Conservation (phyloP, 2,329 filamentous ascomycete species). For the Colletotrichum kahawae region DNA sequence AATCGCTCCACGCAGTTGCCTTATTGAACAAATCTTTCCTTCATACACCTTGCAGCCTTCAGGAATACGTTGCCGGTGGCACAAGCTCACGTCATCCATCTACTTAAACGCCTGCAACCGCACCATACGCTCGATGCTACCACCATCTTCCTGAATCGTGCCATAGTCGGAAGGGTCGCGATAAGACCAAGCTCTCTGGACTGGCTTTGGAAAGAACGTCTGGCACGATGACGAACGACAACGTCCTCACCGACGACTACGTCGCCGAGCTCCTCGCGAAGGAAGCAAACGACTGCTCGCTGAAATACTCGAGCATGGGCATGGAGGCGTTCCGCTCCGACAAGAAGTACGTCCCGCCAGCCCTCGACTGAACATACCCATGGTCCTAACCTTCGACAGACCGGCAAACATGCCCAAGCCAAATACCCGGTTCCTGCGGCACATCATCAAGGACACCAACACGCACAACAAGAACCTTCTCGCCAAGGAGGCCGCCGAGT, state of each 20-base stretch:
- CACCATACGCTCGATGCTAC: neutral
- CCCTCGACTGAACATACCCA: neutral
- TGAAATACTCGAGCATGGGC: conserved; percentile 77
- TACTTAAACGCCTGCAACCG: neutral
- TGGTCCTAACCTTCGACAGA: conserved; percentile 42
- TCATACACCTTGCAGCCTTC: neutral
- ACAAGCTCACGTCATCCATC: neutral
- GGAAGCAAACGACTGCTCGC: conserved; percentile 76
- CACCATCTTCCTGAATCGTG: neutral
- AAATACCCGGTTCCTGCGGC: conserved; percentile 87
- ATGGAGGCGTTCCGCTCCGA: conserved; percentile 65
- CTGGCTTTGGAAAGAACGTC: neutral
- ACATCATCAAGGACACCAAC: conserved; percentile 88
- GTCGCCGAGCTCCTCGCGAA: conserved; percentile 79
- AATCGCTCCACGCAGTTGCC: neutral
- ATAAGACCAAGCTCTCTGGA: neutral
- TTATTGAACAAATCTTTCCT: neutral
- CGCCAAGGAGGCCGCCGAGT: conserved; percentile 83
- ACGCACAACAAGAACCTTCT: conserved; percentile 87
- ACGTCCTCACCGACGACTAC: conserved; percentile 75
- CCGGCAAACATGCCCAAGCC: conserved; percentile 78
- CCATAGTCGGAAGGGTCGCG: neutral
- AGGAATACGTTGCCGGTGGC: neutral
- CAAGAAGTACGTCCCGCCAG: conserved; percentile 48
- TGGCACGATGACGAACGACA: conserved; percentile 47